Evolutionary conservation across 257 asterid species (phyloP).

Genomic region (Solanum piurae): DNA sequence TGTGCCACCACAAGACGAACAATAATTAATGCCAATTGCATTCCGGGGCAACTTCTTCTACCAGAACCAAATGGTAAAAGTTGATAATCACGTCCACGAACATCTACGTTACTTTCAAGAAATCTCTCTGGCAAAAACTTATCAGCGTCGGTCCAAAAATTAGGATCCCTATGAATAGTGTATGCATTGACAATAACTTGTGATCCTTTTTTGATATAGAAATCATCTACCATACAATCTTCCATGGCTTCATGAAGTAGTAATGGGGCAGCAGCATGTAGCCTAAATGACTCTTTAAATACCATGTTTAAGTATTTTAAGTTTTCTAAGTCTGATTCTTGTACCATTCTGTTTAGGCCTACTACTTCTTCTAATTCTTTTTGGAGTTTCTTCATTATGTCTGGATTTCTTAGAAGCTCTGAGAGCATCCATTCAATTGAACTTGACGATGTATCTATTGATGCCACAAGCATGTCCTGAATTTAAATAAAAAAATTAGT

Average conservation of each 20-base stretch:
- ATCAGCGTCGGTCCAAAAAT: conserved; percentile 30
- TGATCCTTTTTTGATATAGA: no score
- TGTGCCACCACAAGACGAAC: conserved; percentile 41
- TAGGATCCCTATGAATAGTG: no score
- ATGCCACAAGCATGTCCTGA: conserved; percentile 45
- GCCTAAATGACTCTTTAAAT: conserved; percentile 44
- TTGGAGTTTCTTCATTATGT: conserved; percentile 27
- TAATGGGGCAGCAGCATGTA: no score
- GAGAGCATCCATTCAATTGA: conserved; percentile 40
- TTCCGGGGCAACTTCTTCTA: conserved; percentile 47
- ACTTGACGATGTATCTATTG: conserved; percentile 43
- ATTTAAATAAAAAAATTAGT: not conserved
- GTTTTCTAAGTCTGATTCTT: conserved; percentile 39
- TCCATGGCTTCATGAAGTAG: no score
- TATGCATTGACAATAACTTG: no score
- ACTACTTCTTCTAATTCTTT: conserved; percentile 31
- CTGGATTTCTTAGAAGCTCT: conserved; percentile 32
- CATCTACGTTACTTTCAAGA: conserved; percentile 20
- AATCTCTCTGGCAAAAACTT: conserved; percentile 51
- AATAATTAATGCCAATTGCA: conserved; percentile 32
- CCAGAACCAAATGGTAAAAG: conserved; percentile 49
- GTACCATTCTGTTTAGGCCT: conserved; percentile 36
- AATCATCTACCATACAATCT: no score
- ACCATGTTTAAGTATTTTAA: conserved; percentile 36
- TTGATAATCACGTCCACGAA: conserved; percentile 36